These are phyloP conservation scores for Aspergillus pseudonomiae DNA, from an alignment of 2,329 filamentous ascomycete species.

Conservation along the genomic window DNA sequence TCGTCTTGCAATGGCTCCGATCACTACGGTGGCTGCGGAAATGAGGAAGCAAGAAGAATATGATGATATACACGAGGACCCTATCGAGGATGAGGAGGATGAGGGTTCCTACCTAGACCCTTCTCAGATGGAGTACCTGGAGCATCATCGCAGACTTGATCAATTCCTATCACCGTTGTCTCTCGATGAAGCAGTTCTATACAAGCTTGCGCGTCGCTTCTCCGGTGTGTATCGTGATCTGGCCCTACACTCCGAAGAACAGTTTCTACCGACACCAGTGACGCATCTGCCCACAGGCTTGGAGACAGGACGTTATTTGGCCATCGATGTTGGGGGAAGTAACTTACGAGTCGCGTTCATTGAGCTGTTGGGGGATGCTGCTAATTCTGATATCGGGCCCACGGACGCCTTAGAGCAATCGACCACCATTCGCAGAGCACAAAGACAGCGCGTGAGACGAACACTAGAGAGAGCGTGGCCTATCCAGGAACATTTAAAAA, in stretches of 20 bases:
- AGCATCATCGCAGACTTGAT: conserved; percentile 40
- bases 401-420: conserved; percentile 42
- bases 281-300: conserved; percentile 52
- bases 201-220: conserved; percentile 50
- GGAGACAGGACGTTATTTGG: conserved; percentile 58
- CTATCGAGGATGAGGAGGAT: conserved; percentile 40
- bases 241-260: conserved; percentile 48
- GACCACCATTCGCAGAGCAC: conserved; percentile 50
- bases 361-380: conserved; percentile 51
- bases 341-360: conserved; percentile 61
- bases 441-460: conserved; percentile 49
- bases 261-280: conserved; percentile 52
- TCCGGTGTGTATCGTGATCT: conserved; percentile 48
- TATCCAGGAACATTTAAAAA: conserved; percentile 58
- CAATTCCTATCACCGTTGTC: conserved; percentile 45
- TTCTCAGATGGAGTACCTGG: conserved; percentile 31
- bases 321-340: conserved; percentile 60
- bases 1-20: conserved; percentile 27
- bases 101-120: conserved; percentile 33
- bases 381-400: conserved; percentile 37
- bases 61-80: conserved; percentile 32
- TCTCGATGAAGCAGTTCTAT: conserved; percentile 47
- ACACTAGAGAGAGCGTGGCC: conserved; percentile 57
- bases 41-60: conserved; percentile 33
- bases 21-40: conserved; percentile 26